Percentiles rank a stretch among this genome's conserved stretches.
These are phyloP conservation scores for Aspergillus cejpii DNA, from an alignment of 2,329 filamentous ascomycete genomes.

Conservation along the genomic window DNA sequence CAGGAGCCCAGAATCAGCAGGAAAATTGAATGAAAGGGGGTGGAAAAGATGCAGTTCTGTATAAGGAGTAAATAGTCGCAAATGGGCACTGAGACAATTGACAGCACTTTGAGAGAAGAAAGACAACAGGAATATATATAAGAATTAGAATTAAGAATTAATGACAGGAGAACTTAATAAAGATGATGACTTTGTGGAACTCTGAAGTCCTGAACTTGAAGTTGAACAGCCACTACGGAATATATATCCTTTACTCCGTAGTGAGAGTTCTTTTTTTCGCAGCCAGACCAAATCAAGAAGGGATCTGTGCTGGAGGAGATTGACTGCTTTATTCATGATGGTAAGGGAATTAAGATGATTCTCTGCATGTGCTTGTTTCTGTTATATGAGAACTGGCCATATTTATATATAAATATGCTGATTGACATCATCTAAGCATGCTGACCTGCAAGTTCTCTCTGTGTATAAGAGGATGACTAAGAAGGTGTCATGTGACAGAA, in stretches of 20 bases:
- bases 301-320: slow-evolving; percentile 4
- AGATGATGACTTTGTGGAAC: no score
- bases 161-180: not conserved
- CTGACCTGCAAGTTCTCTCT: no score
- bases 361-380: no score
- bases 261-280: not conserved
- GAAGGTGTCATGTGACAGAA: no score
- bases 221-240: not conserved
- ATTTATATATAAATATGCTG: no score
- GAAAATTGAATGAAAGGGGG: slow-evolving; percentile 4
- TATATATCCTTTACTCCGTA: not conserved
- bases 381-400: no score
- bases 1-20: not conserved
- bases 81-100: slow-evolving; percentile 5
- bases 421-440: no score
- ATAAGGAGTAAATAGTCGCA: slow-evolving; percentile 9
- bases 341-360: no score
- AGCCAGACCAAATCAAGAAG: not conserved
- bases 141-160: slow-evolving; percentile 2
- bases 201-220: no score
- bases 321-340: no score
- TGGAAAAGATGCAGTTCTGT: slow-evolving; percentile 2
- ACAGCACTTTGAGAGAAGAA: not conserved
- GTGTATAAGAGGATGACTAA: no score
- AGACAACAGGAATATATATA: not conserved